Evolutionary conservation across 1,284 basidiomycete genomes (phyloP).

Genomic region (Abortiporus biennis): DNA sequence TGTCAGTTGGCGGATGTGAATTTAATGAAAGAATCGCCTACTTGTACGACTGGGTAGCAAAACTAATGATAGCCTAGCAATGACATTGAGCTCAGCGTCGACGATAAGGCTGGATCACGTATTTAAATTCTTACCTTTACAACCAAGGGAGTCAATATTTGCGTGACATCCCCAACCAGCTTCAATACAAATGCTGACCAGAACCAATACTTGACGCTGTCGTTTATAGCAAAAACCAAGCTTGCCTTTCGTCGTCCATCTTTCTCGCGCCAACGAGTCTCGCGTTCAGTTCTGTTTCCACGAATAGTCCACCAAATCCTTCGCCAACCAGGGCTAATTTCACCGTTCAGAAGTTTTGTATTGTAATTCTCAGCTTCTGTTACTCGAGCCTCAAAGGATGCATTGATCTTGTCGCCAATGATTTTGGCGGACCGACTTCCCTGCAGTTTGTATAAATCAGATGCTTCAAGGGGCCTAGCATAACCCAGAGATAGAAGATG

Average conservation of each 20-base stretch:
- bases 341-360: slow-evolving; percentile 52
- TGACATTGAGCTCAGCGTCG: background rate
- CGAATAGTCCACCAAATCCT: slow-evolving; percentile 56
- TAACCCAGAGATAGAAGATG: slow-evolving; percentile 68
- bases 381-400: slow-evolving; percentile 59
- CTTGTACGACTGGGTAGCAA: slow-evolving; percentile 60
- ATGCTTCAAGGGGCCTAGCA: slow-evolving; percentile 72
- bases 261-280: slow-evolving; percentile 59
- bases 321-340: slow-evolving; percentile 52
- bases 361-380: slow-evolving; percentile 68
- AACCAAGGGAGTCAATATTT: slow-evolving; percentile 74
- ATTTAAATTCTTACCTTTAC: slow-evolving; percentile 47
- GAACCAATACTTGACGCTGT: slow-evolving; percentile 78
- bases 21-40: slow-evolving; percentile 11
- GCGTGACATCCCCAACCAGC: slow-evolving; percentile 64
- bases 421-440: slow-evolving; percentile 49
- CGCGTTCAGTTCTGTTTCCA: slow-evolving; percentile 45
- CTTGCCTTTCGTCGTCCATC: slow-evolving; percentile 64
- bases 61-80: slow-evolving; percentile 66
- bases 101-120: background rate
- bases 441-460: slow-evolving; percentile 83
- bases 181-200: slow-evolving; percentile 80
- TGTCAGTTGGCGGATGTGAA: too few species aligned
- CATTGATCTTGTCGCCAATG: slow-evolving; percentile 59
- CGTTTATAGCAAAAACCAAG: slow-evolving; percentile 72